These are phyloP conservation scores for Arthrobotrys megalospora DNA, from an alignment of 2,329 filamentous ascomycete genomes.

Conservation along the genomic window DNA sequence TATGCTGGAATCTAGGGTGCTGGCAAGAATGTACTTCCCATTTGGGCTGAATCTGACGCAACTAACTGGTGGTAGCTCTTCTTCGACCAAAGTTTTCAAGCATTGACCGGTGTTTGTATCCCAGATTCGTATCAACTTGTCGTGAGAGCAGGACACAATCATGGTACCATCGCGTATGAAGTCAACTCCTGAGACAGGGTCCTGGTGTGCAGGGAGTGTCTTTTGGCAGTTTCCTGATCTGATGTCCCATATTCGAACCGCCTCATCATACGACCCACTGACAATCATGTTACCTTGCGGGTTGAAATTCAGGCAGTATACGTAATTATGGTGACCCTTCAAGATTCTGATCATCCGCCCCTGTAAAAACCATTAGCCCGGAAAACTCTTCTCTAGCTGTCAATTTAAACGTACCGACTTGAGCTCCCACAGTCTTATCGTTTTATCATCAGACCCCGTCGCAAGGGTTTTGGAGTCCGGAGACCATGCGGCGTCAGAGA, in stretches of 20 bases:
- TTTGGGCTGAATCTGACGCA: slow-evolving; percentile 95
- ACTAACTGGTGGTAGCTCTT: slow-evolving; percentile 92
- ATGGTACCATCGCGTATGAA: slow-evolving; percentile 93
- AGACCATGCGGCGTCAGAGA: slow-evolving; percentile 94
- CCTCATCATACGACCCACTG: slow-evolving; percentile 95
- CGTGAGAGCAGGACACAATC: slow-evolving; percentile 90
- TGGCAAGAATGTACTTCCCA: slow-evolving; percentile 91
- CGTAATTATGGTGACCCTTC: slow-evolving; percentile 93
- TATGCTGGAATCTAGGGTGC: slow-evolving; percentile 89
- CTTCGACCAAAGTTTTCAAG: slow-evolving; percentile 92
- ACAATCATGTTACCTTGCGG: slow-evolving; percentile 98
- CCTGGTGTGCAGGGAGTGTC: slow-evolving; percentile 91
- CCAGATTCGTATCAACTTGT: slow-evolving; percentile 94
- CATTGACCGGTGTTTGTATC: slow-evolving; percentile 96
- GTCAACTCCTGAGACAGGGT: slow-evolving; percentile 93
- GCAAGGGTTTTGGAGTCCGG: slow-evolving; percentile 90
- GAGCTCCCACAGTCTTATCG: slow-evolving; percentile 90
- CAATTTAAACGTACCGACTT: slow-evolving; percentile 68
- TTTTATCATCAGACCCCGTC: slow-evolving; percentile 95
- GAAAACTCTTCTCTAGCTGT: not conserved
- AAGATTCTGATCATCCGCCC: slow-evolving; percentile 68
- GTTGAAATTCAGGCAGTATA: slow-evolving; percentile 94
- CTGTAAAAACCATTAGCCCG: slow-evolving; percentile 36
- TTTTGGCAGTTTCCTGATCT: slow-evolving; percentile 89
- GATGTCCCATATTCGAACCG: slow-evolving; percentile 97